These are phyloP conservation scores for Eucalyptus regnans DNA, from an alignment of 345 rosid species.

Conservation along the genomic window DNA sequence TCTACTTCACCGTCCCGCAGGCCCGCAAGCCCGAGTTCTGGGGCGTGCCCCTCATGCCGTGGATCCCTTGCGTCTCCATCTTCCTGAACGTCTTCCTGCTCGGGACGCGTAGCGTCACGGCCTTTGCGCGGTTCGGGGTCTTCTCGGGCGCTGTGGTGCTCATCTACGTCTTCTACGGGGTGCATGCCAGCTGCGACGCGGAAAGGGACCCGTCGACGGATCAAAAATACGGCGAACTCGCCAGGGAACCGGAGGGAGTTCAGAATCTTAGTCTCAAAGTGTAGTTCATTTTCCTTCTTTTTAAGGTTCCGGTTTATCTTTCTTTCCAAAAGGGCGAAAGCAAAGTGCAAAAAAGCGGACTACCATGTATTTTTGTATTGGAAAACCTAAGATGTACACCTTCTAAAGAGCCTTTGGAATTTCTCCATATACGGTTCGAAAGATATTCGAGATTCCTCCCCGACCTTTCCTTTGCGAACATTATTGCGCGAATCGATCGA, in stretches of 20 bases:
- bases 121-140: constrained; percentile 61
- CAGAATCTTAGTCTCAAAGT: constrained; percentile 21
- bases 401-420: not conserved
- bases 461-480: not conserved
- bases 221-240: constrained; percentile 23
- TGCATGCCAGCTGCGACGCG: constrained; percentile 88
- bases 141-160: constrained; percentile 53
- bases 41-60: constrained; percentile 92
- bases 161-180: constrained; percentile 69
- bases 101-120: constrained; percentile 58
- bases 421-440: not conserved
- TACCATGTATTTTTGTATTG: not conserved
- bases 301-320: not conserved
- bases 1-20: constrained; percentile 46
- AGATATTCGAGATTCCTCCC: not conserved
- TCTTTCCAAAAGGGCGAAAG: not conserved
- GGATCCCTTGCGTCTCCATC: constrained; percentile 75
- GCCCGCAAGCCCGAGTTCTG: constrained; percentile 70
- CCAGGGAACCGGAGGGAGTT: constrained; percentile 21
- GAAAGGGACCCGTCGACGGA: constrained; percentile 31
- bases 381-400: not conserved
- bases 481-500: not conserved
- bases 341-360: not conserved
- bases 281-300: not conserved
- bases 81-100: constrained; percentile 73